Base-by-base conservation (phyloP, 2,329 filamentous ascomycete genomes). In the Cordyceps sp. region DNA sequence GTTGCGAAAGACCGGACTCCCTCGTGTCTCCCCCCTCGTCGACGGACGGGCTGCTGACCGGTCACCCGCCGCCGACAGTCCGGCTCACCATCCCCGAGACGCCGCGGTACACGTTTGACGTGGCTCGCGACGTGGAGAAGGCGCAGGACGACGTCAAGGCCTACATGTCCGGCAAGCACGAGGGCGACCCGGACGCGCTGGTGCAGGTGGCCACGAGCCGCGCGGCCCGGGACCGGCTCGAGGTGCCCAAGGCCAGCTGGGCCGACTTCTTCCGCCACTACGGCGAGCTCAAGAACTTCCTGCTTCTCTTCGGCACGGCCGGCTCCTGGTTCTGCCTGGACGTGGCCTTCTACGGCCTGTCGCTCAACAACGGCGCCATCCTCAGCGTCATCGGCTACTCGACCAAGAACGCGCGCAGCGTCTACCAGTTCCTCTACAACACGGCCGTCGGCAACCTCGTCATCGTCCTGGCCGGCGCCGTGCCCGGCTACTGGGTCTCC, bases 61-160 rank as follows among this genome's bases (percentile, higher is more conserved):
- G 30, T 37, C 13, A 29, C n/a, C 17, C 10, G n/a, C 27, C 10
- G 10, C 15, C 6, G n/a, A n/a, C 13, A 57, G 54, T 57, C 45
- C 76, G 78, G 45, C 61, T 90, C 4, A 90, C 82, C 32, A 88
- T 92, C 41, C 83, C 83, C 17, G 83, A 92, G 58, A 88, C 82
- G 22, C 82, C 83, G 32, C 78, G 83, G 19, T 92, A 90, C 58
- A 90, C 83, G 19, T 88, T 90, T 44, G 82, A 90, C 48, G 70
- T 90, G 16, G 67, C 73, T 31, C 73, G 72, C 27, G 80, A 90
- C 45, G 65, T 83, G 25, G 69, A 81, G 44, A 76, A 83, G 59
- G 83, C 72, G 26, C 66, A 73, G 33, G 72, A 70, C 29, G 82
- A 90, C 41, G 69, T 78, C 42, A 69, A 74, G 47, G 74, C 77